Conservation (phyloP, 345 rosid species). For the Salix arbutifolia region DNA sequence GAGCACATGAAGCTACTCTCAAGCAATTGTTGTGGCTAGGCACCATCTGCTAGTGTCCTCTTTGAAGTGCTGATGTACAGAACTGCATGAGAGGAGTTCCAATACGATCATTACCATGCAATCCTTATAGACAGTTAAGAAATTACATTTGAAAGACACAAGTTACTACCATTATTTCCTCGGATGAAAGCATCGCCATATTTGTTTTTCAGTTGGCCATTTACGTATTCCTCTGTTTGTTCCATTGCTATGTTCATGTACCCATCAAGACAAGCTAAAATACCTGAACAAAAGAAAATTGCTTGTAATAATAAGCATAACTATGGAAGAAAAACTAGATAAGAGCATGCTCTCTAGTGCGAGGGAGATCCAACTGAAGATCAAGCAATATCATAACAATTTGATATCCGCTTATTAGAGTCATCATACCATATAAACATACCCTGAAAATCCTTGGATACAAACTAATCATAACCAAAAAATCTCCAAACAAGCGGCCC, state of each 20-base stretch:
- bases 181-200: conserved; percentile 95
- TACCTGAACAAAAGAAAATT: conserved; percentile 41
- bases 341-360: not conserved
- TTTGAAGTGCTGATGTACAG: conserved; percentile 90
- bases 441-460: too few relatives aligned
- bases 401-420: not conserved
- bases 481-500: too few relatives aligned
- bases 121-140: not conserved
- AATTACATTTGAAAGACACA: not conserved
- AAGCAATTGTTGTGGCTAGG: not conserved
- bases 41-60: conserved; percentile 71
- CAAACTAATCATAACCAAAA: too few relatives aligned
- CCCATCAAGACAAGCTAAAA: conserved; percentile 84
- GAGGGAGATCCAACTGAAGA: not conserved
- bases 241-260: conserved; percentile 99
- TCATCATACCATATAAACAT: not conserved
- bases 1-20: too few relatives aligned
- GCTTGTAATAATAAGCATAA: not conserved
- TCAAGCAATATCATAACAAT: not conserved
- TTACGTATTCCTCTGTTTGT: conserved; percentile 88
- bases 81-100: conserved; percentile 46
- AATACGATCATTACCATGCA: not conserved
- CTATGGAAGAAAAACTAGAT: not conserved
- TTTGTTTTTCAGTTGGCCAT: conserved; percentile 90
- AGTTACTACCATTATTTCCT: conserved; percentile 70